Conservation (phyloP, 345 rosid genomes). For the Citropsis articulata region DNA sequence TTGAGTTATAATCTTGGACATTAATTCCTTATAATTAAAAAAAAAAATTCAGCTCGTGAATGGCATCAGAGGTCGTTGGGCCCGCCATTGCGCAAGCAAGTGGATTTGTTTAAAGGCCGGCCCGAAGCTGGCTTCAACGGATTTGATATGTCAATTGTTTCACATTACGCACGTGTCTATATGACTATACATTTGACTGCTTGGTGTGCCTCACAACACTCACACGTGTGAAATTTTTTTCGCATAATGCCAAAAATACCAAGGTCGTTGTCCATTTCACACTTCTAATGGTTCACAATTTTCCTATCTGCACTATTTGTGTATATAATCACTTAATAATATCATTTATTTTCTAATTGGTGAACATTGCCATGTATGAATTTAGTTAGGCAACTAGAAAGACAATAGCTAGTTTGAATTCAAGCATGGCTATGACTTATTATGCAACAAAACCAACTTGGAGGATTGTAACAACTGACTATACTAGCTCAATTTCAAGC, state of each 20-base stretch:
- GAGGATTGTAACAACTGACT: not conserved
- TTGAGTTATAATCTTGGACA: too few relatives aligned
- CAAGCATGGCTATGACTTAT: not conserved
- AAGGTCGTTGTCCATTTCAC: not conserved
- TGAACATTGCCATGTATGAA: not conserved
- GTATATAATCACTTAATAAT: not conserved
- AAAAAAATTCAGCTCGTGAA: too few relatives aligned
- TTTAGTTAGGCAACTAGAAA: not conserved
- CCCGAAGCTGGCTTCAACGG: too few relatives aligned
- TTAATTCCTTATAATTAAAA: too few relatives aligned
- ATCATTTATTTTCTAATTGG: not conserved
- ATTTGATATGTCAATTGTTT: not conserved
- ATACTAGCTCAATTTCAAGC: not conserved
- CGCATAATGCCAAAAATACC: not conserved
- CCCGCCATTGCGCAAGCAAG: not conserved
- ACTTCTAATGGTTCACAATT: not conserved
- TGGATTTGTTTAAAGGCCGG: not conserved
- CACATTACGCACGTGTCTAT: not conserved
- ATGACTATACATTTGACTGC: not conserved
- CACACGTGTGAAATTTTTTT: not conserved
- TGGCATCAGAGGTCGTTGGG: too few relatives aligned
- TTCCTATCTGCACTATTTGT: not conserved
- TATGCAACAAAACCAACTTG: not conserved
- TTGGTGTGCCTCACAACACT: not conserved
- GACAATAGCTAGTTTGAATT: not conserved